Evolutionary conservation across 2,329 filamentous ascomycete genomes (phyloP).

Genomic region (Fusarium tanahbumbuense): DNA sequence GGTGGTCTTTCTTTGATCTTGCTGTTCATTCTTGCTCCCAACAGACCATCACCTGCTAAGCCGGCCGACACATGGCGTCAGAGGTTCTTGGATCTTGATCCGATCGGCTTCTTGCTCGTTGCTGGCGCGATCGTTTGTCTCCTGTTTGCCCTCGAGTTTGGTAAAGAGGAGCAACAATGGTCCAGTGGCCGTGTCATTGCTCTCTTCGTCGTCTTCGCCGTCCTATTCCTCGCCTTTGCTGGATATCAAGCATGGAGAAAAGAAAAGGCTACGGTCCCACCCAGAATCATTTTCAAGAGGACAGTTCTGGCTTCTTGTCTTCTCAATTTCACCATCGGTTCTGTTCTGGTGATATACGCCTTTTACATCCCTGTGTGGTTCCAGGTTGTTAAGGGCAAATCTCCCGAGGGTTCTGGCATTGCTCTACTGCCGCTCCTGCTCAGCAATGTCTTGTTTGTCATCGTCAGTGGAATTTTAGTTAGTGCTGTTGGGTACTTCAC

Average conservation of each 20-base stretch:
- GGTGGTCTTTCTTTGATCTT: conserved; percentile 14
- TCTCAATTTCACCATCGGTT: neutral
- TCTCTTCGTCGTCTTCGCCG: conserved; percentile 12
- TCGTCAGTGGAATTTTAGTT: conserved; percentile 18
- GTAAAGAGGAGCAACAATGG: conserved; percentile 11
- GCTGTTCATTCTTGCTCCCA: conserved; percentile 1
- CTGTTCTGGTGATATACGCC: conserved; percentile 5
- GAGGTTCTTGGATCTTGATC: conserved; percentile 20
- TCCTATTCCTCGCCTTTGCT: neutral
- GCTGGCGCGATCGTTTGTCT: conserved; percentile 17
- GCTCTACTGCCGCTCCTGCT: conserved; percentile 1
- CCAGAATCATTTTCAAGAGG: conserved; percentile 4
- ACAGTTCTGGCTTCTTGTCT: conserved; percentile 4
- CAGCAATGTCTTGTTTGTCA: conserved; percentile 15
- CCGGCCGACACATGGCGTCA: conserved; percentile 14
- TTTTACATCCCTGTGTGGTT: conserved; percentile 31
- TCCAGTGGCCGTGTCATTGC: neutral
- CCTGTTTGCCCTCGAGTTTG: conserved; percentile 22
- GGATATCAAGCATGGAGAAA: conserved; percentile 14
- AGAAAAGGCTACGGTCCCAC: conserved; percentile 17
- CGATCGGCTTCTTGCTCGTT: conserved; percentile 8
- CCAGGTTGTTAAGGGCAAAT: conserved; percentile 21
- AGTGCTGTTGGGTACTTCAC: conserved; percentile 10
- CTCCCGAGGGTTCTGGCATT: conserved; percentile 3
- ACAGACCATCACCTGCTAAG: conserved; percentile 1